Evolutionary conservation across 1,284 basidiomycete genomes (phyloP), one percentile per base, ranked within the genome.

Genomic region (Sanghuangporus baumii): DNA sequence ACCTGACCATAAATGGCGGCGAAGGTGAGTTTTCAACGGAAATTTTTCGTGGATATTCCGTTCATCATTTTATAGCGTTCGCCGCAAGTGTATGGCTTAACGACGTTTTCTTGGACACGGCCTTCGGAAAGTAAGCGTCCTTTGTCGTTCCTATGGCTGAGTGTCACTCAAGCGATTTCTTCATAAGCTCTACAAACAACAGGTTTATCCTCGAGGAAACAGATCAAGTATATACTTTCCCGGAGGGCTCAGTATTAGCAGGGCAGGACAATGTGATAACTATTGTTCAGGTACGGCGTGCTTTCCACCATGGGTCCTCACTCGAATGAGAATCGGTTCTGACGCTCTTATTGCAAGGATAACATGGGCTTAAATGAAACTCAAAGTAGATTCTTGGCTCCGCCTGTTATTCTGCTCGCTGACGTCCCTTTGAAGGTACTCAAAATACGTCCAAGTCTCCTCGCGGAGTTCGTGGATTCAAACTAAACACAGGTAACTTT

Each of bases 51-150:
- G 5, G 40, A 2, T 47, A 18, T 16, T 31, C 26, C 18, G 8
- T 11, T 37, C 48, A 51, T 58, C 16, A 26, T 23, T 8, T 14
- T 9, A 6, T n/a, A 84, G 89, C 84, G 0, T 92, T 90, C 65
- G 90, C 90, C 18, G 88, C 87, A 1, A 89, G 86, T 57, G 84
- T 91, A 6, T 93, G 88, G 86, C 72, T 92, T n/a, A 93, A 93
- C 66, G 75, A 85, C 63, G 76, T 81, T 2, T 92, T 92, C 75
- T 71, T 93, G 52, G 79, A 79, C 4, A 89, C 88, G 0, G 84
- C 88, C 0, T 89, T 83, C 60, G 87, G 87, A 72, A 89, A 88
- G 86, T 85, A 68, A 68, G 81, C 75, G 20, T 18, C 26, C 36
- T 26, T 14, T 23, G 41, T 51, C 23, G 12, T 20, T 14, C 3